These are phyloP conservation scores for Aureobasidium lini DNA, from an alignment of 2,329 filamentous ascomycete species.

Conservation along the genomic window DNA sequence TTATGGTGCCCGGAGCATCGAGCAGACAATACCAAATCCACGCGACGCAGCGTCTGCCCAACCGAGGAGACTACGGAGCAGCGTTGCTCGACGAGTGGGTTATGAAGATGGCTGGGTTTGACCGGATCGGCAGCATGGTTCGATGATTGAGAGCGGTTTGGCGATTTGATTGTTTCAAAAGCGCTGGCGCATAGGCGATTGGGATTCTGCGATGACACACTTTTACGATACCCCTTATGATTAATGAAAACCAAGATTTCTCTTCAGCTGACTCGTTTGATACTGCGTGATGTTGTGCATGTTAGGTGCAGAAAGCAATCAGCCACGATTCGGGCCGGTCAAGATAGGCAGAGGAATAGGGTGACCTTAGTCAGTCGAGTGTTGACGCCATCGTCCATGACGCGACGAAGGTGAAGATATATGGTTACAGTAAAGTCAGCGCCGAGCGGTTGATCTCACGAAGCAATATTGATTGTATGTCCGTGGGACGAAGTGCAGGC, in stretches of 20 bases:
- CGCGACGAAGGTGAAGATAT: not conserved
- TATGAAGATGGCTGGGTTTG: slow-evolving; percentile 12
- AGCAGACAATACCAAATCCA: slow-evolving; percentile 72
- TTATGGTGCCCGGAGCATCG: slow-evolving; percentile 59
- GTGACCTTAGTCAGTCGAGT: not conserved
- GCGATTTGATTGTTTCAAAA: not conserved
- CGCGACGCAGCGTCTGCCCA: slow-evolving; percentile 62
- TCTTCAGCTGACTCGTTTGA: not conserved
- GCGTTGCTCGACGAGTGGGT: slow-evolving; percentile 24
- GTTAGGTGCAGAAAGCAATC: not conserved
- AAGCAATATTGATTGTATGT: not conserved
- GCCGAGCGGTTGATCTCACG: too few relatives aligned
- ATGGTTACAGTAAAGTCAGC: too few relatives aligned
- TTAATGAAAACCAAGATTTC: not conserved
- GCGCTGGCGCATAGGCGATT: not conserved
- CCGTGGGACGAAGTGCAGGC: not conserved
- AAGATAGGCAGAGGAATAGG: not conserved
- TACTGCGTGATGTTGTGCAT: slow-evolving; percentile 2
- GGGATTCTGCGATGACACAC: not conserved
- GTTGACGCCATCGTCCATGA: slow-evolving; percentile 5
- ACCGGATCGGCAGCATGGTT: slow-evolving; percentile 11
- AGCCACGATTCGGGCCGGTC: not conserved
- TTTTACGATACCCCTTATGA: slow-evolving; percentile 12
- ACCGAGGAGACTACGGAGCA: slow-evolving; percentile 66
- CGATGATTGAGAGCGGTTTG: not conserved